Conservation (phyloP, 768 basidiomycete species). For the Kwoniella sp. region DNA sequence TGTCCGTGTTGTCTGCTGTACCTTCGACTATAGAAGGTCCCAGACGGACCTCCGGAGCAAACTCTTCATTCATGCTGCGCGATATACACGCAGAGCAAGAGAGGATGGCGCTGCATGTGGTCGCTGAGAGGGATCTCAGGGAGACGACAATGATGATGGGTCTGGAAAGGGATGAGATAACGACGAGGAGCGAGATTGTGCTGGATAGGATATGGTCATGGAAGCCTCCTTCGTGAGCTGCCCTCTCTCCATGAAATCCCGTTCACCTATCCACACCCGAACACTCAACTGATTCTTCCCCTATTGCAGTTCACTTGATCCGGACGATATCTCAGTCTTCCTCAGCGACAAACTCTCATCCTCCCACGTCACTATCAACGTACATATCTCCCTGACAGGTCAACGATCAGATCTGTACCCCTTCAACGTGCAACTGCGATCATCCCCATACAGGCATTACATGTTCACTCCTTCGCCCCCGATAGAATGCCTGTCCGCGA, state of each 20-base stretch:
- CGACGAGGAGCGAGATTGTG: constrained; percentile 37
- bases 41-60: constrained; percentile 14
- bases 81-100: constrained; percentile 16
- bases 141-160: constrained; percentile 56
- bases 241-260: constrained; percentile 1
- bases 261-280: no score
- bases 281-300: no score
- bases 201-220: constrained; percentile 45
- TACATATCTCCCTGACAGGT: constrained; percentile 27
- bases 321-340: constrained; percentile 23
- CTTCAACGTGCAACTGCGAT: constrained; percentile 25
- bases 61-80: constrained; percentile 12
- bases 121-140: constrained; percentile 45
- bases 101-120: constrained; percentile 21
- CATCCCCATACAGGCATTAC: constrained; percentile 3
- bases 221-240: constrained; percentile 38
- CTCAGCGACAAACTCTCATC: constrained; percentile 40
- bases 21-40: constrained; percentile 4
- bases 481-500: constrained; percentile 61
- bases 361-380: constrained; percentile 35
- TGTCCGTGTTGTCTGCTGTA: constrained; percentile 13
- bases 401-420: constrained; percentile 24
- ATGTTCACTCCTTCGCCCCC: constrained; percentile 44
- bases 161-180: constrained; percentile 42
- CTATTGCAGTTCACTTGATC: constrained; percentile 8